These are phyloP conservation scores for Didymellaceae sp. DNA, from an alignment of 2,329 filamentous ascomycete species.

Conservation along the genomic window DNA sequence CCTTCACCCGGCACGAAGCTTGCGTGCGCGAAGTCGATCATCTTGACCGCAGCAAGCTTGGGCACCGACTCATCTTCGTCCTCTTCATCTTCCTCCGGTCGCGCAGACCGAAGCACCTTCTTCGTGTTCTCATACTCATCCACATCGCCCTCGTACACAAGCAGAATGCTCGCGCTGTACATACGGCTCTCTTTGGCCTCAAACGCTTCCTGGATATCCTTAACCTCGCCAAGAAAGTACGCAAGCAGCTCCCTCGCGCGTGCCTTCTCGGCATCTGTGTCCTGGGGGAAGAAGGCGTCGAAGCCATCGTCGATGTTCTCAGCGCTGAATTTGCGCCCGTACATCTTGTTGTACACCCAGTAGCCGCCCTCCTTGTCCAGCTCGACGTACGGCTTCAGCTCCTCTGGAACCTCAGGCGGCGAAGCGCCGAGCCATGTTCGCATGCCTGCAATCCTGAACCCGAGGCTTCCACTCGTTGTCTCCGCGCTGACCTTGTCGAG, in stretches of 20 bases:
- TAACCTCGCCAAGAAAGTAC: slow-evolving; percentile 54
- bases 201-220: slow-evolving; percentile 62
- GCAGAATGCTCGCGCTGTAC: slow-evolving; percentile 69
- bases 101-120: slow-evolving; percentile 29
- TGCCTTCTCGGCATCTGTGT: slow-evolving; percentile 34
- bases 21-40: slow-evolving; percentile 98
- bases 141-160: slow-evolving; percentile 71
- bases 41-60: slow-evolving; percentile 77
- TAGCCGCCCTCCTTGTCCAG: slow-evolving; percentile 59
- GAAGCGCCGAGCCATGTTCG: slow-evolving; percentile 58
- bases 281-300: slow-evolving; percentile 57
- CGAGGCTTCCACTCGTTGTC: slow-evolving; percentile 66
- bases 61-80: slow-evolving; percentile 58
- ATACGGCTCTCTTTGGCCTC: slow-evolving; percentile 70
- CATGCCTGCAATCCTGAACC: slow-evolving; percentile 71
- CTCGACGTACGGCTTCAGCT: slow-evolving; percentile 41
- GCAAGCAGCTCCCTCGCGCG: slow-evolving; percentile 57
- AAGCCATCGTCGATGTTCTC: slow-evolving; percentile 65
- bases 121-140: slow-evolving; percentile 58
- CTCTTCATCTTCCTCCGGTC: slow-evolving; percentile 45
- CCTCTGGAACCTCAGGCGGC: slow-evolving; percentile 27
- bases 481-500: slow-evolving; percentile 65
- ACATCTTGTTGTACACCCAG: slow-evolving; percentile 69
- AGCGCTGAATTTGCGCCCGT: slow-evolving; percentile 64
- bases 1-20: slow-evolving; percentile 80